Conservation (phyloP, 345 rosid species). For the Hibiscus tridactylites region DNA sequence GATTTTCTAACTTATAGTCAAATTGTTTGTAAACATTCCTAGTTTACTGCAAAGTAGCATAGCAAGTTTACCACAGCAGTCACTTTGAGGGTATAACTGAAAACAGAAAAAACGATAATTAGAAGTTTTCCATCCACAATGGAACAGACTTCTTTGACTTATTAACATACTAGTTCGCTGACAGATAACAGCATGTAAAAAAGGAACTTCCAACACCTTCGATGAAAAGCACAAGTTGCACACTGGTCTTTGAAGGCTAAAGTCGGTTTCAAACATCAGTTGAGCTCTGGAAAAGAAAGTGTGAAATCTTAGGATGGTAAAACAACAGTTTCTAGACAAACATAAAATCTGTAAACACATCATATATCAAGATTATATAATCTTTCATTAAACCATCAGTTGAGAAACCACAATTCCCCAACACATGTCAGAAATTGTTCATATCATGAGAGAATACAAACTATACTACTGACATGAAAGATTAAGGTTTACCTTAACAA, state of each 20-base stretch:
- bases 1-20: not conserved
- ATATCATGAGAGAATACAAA: not conserved
- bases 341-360: not conserved
- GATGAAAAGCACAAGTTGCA: slow-evolving; percentile 12
- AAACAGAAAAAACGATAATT: not conserved
- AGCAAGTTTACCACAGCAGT: not conserved
- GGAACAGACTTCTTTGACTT: not conserved
- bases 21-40: not conserved
- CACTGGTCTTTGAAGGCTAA: slow-evolving; percentile 9
- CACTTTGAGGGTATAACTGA: not conserved
- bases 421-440: not conserved
- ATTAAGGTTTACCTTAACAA: not conserved
- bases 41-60: not conserved
- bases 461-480: not conserved
- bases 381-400: not conserved
- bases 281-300: slow-evolving; percentile 16
- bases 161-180: slow-evolving; percentile 10
- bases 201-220: slow-evolving; percentile 11
- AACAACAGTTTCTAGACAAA: not conserved
- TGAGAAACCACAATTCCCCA: not conserved
- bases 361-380: not conserved
- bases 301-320: slow-evolving; percentile 5
- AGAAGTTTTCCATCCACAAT: not conserved
- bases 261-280: slow-evolving; percentile 13
- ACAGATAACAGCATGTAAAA: slow-evolving; percentile 6